Evolutionary conservation across 441 rosid species (phyloP).

Genomic region (Aleurites moluccanus): DNA sequence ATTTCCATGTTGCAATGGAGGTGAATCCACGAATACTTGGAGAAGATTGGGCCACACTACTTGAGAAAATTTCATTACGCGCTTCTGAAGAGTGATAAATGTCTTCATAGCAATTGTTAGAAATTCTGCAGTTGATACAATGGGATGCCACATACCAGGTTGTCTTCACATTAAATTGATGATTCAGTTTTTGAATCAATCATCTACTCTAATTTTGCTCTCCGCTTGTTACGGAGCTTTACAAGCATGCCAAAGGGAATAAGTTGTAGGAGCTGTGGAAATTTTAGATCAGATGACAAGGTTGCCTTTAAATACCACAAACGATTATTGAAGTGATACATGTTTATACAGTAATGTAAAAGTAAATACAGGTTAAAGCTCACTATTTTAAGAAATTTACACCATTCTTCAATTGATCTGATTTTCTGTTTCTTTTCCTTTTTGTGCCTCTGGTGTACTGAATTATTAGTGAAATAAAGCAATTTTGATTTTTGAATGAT

Average conservation of each 20-base stretch:
- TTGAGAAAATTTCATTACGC: constrained; percentile 55
- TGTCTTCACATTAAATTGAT: constrained; percentile 8
- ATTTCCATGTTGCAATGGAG: constrained; percentile 65
- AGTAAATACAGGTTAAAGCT: constrained; percentile 25
- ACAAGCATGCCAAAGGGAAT: constrained; percentile 19
- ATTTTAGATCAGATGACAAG: constrained; percentile 14
- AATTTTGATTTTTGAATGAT: background rate
- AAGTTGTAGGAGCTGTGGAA: constrained; percentile 27
- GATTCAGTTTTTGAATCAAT: constrained; percentile 24
- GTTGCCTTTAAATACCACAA: constrained; percentile 16
- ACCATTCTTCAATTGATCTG: constrained; percentile 23
- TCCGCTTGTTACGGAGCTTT: constrained; percentile 5
- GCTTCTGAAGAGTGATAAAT: constrained; percentile 43
- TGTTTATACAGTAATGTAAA: constrained; percentile 32
- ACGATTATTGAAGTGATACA: constrained; percentile 15
- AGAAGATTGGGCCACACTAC: constrained; percentile 64
- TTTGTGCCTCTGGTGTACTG: background rate
- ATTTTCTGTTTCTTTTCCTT: background rate
- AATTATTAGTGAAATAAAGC: constrained; percentile 31
- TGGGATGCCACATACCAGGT: constrained; percentile 9
- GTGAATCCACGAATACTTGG: constrained; percentile 76
- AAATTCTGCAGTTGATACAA: constrained; percentile 13
- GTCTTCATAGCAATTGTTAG: constrained; percentile 14
- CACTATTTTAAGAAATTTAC: constrained; percentile 22
- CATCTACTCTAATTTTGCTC: constrained; percentile 27